These are phyloP conservation scores for Elsinoe batatas DNA, from an alignment of 2,329 filamentous ascomycete species.

Conservation along the genomic window DNA sequence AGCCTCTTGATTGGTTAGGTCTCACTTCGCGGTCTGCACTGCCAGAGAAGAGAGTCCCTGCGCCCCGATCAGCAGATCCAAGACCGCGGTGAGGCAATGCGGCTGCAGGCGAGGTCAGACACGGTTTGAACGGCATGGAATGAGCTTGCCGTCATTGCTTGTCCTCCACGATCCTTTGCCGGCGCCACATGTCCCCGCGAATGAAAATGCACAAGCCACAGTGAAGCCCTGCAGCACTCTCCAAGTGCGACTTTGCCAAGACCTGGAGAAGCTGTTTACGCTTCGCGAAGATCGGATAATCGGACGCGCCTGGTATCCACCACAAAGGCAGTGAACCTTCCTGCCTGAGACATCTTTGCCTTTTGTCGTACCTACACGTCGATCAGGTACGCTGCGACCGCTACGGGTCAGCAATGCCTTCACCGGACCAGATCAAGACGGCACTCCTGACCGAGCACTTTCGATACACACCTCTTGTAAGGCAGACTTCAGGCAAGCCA, in stretches of 20 bases:
- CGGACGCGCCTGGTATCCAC: conserved; percentile 2
- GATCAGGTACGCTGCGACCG: not conserved
- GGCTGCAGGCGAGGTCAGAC: not conserved
- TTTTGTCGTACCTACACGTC: not conserved
- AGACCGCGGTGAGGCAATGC: not conserved
- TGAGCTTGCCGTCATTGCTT: conserved; percentile 2
- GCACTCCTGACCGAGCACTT: conserved; percentile 88
- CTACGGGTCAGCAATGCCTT: conserved; percentile 29
- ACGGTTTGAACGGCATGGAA: not conserved
- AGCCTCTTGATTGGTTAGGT: conserved; percentile 4
- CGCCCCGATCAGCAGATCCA: conserved; percentile 3
- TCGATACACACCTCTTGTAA: conserved; percentile 81
- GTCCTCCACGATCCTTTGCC: not conserved
- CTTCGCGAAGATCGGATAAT: not conserved
- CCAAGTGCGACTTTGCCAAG: not conserved
- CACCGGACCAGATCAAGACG: conserved; percentile 36
- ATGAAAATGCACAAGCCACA: conserved; percentile 1
- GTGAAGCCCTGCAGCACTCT: not conserved
- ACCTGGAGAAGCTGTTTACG: not conserved
- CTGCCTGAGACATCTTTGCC: not conserved
- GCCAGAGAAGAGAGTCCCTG: not conserved
- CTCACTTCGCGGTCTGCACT: not conserved
- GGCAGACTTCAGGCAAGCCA: conserved; percentile 26
- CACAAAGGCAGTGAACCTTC: conserved; percentile 4
- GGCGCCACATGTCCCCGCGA: not conserved